Conservation (phyloP, 2,329 filamentous ascomycete genomes). For the Xylariaceae sp. region DNA sequence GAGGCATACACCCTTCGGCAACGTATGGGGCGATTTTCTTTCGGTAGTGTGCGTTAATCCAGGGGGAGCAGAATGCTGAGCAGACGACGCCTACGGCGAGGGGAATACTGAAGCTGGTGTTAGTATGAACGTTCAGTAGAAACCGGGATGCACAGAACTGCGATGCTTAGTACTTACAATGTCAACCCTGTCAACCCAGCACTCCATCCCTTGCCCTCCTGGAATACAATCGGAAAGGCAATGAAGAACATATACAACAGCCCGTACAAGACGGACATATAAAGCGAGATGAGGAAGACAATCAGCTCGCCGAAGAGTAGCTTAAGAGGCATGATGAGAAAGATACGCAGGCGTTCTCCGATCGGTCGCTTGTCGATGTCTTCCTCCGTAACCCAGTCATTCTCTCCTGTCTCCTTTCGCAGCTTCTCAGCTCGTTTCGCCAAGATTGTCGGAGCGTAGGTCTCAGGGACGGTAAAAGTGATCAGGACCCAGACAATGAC, state of each 20-base stretch:
- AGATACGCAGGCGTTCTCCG: conserved; percentile 64
- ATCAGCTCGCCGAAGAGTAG: conserved; percentile 81
- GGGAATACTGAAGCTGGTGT: conserved; percentile 51
- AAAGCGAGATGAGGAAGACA: conserved; percentile 76
- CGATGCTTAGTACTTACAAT: no score
- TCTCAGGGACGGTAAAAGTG: conserved; percentile 86
- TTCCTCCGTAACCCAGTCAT: conserved; percentile 70
- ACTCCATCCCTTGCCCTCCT: conserved; percentile 73
- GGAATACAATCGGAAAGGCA: conserved; percentile 67
- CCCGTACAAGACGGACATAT: conserved; percentile 80
- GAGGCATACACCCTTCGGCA: conserved; percentile 43
- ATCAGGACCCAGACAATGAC: conserved; percentile 69
- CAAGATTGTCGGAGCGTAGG: conserved; percentile 78
- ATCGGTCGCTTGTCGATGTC: conserved; percentile 73
- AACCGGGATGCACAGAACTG: no score
- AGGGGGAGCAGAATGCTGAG: conserved; percentile 63
- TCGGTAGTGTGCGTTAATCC: conserved; percentile 80
- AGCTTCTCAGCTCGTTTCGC: conserved; percentile 66
- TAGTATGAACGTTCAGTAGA: background rate
- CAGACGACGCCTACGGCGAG: conserved; percentile 69
- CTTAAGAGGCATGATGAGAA: conserved; percentile 79
- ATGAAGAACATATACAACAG: conserved; percentile 76
- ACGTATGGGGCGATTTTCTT: conserved; percentile 26
- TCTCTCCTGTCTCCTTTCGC: conserved; percentile 63
- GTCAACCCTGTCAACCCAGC: conserved; percentile 74